These are phyloP conservation scores for Candida coquimbonensis DNA, from an alignment of 805 yeast species.

Conservation along the genomic window DNA sequence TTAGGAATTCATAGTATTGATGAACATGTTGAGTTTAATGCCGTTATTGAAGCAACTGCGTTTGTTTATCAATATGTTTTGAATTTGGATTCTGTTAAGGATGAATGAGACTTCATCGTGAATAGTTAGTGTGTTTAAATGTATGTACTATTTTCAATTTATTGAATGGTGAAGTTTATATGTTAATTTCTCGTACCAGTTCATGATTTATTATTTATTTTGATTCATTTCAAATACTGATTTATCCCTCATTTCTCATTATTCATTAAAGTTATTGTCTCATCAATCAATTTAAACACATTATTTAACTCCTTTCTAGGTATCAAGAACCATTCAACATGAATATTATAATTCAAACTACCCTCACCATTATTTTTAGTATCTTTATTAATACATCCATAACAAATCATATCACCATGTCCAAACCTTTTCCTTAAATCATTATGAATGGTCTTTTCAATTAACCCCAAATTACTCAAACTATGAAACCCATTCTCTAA, in stretches of 20 bases:
- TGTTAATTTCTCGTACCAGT: too few relatives aligned
- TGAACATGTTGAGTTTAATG: slow-evolving; percentile 42
- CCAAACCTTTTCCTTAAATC: slow-evolving; percentile 12
- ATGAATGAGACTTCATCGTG: background rate
- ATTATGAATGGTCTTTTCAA: slow-evolving; percentile 19
- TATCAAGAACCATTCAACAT: slow-evolving; percentile 22
- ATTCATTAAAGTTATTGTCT: background rate
- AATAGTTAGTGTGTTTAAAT: background rate
- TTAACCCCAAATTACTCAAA: slow-evolving; percentile 2
- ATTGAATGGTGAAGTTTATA: too few relatives aligned
- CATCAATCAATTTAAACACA: slow-evolving; percentile 14
- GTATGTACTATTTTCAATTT: background rate
- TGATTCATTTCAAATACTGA: too few relatives aligned
- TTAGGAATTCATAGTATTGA: slow-evolving; percentile 46
- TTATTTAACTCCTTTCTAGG: slow-evolving; percentile 10
- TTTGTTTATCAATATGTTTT: slow-evolving; percentile 44
- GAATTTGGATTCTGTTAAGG: slow-evolving; percentile 28
- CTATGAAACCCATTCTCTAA: slow-evolving; percentile 14
- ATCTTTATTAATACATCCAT: slow-evolving; percentile 14
- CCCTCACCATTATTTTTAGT: background rate
- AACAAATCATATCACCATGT: slow-evolving; percentile 19
- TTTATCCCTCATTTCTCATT: background rate
- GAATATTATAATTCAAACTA: slow-evolving; percentile 9
- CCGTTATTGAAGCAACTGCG: slow-evolving; percentile 48
- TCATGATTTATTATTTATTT: too few relatives aligned